A percentile compares a stretch with the other conserved stretches of the same genome.
Evolutionary conservation across 441 rosid species (phyloP).

Genomic region (Corymbia citriodora): DNA sequence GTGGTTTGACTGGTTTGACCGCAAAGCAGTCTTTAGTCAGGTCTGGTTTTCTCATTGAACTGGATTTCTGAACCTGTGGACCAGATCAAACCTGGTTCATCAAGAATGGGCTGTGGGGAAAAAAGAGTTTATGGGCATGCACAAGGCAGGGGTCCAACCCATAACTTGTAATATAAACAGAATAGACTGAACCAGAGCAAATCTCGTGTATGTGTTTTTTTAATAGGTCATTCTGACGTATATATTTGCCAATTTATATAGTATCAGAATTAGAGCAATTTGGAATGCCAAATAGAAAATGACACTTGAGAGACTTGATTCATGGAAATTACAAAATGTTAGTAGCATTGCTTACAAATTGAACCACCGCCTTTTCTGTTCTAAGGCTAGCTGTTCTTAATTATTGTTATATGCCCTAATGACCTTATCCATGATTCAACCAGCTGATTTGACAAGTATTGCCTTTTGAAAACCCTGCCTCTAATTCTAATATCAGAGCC

Average conservation of each 20-base stretch:
- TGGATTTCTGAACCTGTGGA: neutral
- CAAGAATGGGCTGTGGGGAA: neutral
- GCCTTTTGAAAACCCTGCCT: neutral
- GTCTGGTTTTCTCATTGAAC: neutral
- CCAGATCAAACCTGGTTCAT: neutral
- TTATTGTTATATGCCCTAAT: neutral
- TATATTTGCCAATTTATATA: neutral
- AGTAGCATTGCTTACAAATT: neutral
- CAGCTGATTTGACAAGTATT: neutral
- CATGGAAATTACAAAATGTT: neutral
- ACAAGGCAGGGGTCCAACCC: neutral
- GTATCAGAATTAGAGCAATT: neutral
- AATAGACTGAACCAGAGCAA: neutral
- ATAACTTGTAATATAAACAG: neutral
- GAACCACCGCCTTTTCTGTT: neutral
- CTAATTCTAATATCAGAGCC: neutral
- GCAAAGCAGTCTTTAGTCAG: neutral
- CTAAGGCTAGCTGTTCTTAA: neutral
- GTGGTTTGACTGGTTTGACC: neutral
- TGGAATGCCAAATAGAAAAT: neutral
- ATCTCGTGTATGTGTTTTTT: neutral
- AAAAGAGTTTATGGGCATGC: neutral
- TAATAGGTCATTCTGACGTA: neutral
- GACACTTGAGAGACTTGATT: neutral
- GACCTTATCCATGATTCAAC: neutral